Conservation (phyloP, 345 rosid genomes). For the Citrus mangshanensis region DNA sequence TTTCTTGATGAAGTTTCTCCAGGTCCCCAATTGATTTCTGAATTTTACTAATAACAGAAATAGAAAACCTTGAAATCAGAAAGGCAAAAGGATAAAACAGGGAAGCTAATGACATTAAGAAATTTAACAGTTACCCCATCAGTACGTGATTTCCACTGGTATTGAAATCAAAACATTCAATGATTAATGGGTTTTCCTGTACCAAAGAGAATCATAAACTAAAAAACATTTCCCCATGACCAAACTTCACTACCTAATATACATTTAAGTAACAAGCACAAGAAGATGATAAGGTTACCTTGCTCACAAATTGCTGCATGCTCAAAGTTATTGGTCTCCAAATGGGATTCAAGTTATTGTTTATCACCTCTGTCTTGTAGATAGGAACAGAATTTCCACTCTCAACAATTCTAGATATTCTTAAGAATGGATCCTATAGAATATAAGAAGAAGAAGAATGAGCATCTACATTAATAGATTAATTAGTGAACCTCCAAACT, state of each 20-base stretch:
- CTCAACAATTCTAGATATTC: constrained; percentile 72
- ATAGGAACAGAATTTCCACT: constrained; percentile 50
- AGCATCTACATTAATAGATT: neutral
- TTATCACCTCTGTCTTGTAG: constrained; percentile 75
- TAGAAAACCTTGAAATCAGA: constrained; percentile 2
- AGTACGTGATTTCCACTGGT: constrained; percentile 62
- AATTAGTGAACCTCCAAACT: neutral
- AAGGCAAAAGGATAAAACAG: neutral
- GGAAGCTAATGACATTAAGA: neutral
- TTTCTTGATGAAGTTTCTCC: constrained; percentile 53
- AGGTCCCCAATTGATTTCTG: constrained; percentile 69
- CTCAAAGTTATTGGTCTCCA: constrained; percentile 66
- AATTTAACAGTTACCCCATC: constrained; percentile 52
- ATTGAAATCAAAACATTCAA: constrained; percentile 86
- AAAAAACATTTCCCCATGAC: neutral
- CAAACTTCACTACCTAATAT: neutral
- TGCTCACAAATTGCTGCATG: constrained; percentile 85
- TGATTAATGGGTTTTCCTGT: constrained; percentile 72
- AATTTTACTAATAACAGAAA: constrained; percentile 43
- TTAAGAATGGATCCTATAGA: constrained; percentile 75
- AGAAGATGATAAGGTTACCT: constrained; percentile 42
- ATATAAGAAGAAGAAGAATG: neutral
- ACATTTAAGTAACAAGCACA: neutral
- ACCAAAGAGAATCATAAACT: constrained; percentile 7
- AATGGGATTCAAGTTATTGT: constrained; percentile 68